These are phyloP conservation scores for Mycena olivaceomarginata DNA, from an alignment of 768 basidiomycete genomes.

Conservation along the genomic window DNA sequence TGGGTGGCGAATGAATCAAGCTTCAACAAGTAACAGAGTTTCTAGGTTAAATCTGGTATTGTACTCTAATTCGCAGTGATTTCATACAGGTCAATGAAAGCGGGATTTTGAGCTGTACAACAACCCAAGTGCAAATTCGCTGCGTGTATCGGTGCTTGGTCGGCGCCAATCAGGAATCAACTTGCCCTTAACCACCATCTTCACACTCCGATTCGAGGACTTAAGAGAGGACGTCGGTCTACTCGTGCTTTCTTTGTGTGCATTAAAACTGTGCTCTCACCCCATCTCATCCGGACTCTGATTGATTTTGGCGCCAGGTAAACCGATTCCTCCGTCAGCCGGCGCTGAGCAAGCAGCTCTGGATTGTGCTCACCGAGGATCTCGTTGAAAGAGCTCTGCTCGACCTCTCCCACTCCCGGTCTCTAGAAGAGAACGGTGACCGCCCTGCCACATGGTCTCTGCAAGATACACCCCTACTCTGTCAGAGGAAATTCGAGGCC, in stretches of 20 bases:
- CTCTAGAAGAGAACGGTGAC: background rate
- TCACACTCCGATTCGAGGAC: background rate
- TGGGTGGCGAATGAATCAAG: conserved; percentile 48
- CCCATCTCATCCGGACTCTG: background rate
- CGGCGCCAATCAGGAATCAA: no score
- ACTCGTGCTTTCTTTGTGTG: background rate
- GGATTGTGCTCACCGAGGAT: background rate
- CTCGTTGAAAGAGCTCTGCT: background rate
- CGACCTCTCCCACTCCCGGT: background rate
- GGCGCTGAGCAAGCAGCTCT: background rate
- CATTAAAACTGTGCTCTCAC: background rate
- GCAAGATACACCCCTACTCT: background rate
- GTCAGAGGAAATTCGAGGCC: background rate
- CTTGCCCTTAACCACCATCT: no score
- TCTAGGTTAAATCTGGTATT: no score
- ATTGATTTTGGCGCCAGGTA: background rate
- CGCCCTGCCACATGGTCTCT: conserved; percentile 2
- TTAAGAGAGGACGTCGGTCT: background rate
- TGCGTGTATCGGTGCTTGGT: no score
- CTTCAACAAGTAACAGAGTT: no score
- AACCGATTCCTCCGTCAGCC: background rate
- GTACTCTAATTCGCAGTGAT: no score
- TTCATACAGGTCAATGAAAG: no score
- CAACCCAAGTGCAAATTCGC: no score
- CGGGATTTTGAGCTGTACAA: no score